Evolutionary conservation across 202 grass and related monocot species (phyloP), one percentile per base, ranked within the genome.

Genomic region (Zizania palustris): DNA sequence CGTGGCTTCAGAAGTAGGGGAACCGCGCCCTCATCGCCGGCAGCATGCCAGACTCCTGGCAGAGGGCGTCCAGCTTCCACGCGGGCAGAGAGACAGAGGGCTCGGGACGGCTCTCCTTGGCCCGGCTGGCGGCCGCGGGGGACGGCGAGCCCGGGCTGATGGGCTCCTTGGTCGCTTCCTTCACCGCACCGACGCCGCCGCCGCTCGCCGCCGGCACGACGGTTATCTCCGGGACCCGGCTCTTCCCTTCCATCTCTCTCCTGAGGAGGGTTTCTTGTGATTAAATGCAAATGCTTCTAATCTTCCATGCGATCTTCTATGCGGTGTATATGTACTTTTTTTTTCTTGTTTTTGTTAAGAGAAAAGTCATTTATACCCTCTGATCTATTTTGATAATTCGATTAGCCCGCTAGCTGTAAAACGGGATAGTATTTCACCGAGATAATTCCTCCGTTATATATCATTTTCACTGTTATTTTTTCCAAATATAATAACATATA

Each of bases 21-120:
- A 90, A 84, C 80, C 69, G 82, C 37, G 49, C 87, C 63, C 78
- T 90, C 69, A 94, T 75, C 62, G 56, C 41, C 18, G 77, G 57
- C 57, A 77, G 73, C 22, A 60, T 6, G 50, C 71, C 28, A 20
- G 51, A 59, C 54, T 98, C 89, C 4, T 87, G 49, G 71, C 85
- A 95, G 41, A 98, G 85, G 71, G 87, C 88, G 49, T 95, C 80
- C 51, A 98, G 91, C 87, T 98, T 98, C 95, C 95, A 98, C 71
- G 79, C 91, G 15, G 95, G 95, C 68, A 98, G 67, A 22, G 62
- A 6, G 6, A 63, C 57, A 61, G 9, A 34, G 11, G 51, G 66
- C 11, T 57, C 65, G n/a, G 34, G n/a, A 37, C 56, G 57, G 8
- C 51, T 42, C 70, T 39, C 81, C 37, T 60, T 76, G 48, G 57